Conservation (phyloP, 1,284 basidiomycete genomes). For the Trichosporon coremiiforme region DNA sequence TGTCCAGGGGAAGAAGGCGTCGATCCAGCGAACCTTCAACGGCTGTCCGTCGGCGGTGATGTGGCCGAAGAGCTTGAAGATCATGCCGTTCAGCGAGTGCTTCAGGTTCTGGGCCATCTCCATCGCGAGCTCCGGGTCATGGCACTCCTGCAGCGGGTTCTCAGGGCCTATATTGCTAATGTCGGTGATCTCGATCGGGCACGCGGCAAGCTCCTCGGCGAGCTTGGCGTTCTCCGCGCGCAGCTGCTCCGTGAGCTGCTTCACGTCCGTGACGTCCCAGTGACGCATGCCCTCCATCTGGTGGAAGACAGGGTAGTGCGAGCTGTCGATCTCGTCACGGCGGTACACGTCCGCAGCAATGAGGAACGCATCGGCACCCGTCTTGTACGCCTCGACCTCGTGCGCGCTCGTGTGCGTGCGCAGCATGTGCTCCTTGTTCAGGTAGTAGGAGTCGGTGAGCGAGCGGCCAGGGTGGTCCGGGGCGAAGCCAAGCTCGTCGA, state of each 20-base stretch:
- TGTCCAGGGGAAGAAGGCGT: conserved; percentile 97
- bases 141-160: conserved; percentile 78
- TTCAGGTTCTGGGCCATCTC: conserved; percentile 84
- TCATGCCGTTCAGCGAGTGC: conserved; percentile 83
- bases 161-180: conserved; percentile 69
- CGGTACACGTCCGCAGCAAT: conserved; percentile 98
- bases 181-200: conserved; percentile 84
- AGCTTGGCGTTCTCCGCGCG: conserved; percentile 62
- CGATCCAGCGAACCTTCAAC: conserved; percentile 90
- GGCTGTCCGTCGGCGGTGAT: conserved; percentile 62
- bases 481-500: conserved; percentile 94
- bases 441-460: conserved; percentile 91
- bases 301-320: conserved; percentile 98
- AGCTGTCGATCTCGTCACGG: conserved; percentile 95
- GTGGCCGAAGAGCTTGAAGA: conserved; percentile 80
- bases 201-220: conserved; percentile 63
- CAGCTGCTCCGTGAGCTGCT: conserved; percentile 40
- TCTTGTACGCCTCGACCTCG: conserved; percentile 86
- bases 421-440: conserved; percentile 86
- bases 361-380: conserved; percentile 79
- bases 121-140: conserved; percentile 71
- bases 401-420: conserved; percentile 98
- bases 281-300: conserved; percentile 96
- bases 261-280: conserved; percentile 60
- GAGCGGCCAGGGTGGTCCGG: conserved; percentile 89